A percentile compares a stretch with the other conserved stretches of the same genome.
Evolutionary conservation across 2,329 filamentous ascomycete species (phyloP).

Genomic region (Didymella glomerata): DNA sequence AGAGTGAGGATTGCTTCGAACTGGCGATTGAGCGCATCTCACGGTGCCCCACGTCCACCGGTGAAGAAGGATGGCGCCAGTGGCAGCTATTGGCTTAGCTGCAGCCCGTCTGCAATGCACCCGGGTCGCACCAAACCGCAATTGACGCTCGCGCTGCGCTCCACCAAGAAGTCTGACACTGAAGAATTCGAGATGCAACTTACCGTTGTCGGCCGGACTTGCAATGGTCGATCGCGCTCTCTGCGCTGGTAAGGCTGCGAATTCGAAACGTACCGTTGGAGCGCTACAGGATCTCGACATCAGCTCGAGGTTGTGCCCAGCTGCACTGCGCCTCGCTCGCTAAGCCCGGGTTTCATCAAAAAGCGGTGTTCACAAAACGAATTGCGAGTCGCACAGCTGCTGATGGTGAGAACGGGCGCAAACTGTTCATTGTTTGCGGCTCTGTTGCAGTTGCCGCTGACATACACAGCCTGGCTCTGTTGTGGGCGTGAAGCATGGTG

Average conservation of each 20-base stretch:
- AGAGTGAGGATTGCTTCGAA: slow-evolving; percentile 36
- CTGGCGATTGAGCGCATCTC: slow-evolving; percentile 38
- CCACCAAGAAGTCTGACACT: slow-evolving; percentile 31
- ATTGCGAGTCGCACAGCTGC: slow-evolving; percentile 30
- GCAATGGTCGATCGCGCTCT: slow-evolving; percentile 13
- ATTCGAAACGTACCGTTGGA: slow-evolving; percentile 17
- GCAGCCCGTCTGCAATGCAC: slow-evolving; percentile 42
- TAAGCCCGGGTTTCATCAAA: slow-evolving; percentile 33
- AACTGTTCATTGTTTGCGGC: slow-evolving; percentile 38
- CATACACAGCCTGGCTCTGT: slow-evolving; percentile 28
- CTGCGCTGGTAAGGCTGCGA: slow-evolving; percentile 12
- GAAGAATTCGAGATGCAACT: slow-evolving; percentile 23
- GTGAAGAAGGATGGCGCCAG: slow-evolving; percentile 40
- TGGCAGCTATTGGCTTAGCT: slow-evolving; percentile 47
- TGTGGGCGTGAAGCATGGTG: slow-evolving; percentile 23
- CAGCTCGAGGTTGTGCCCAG: slow-evolving; percentile 32
- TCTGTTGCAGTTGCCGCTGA: slow-evolving; percentile 36
- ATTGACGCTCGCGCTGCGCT: slow-evolving; percentile 33
- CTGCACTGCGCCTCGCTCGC: slow-evolving; percentile 48
- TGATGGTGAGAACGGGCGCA: slow-evolving; percentile 16
- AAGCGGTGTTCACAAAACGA: slow-evolving; percentile 30
- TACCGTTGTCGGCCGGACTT: slow-evolving; percentile 19
- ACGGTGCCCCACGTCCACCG: slow-evolving; percentile 49
- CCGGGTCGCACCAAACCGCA: slow-evolving; percentile 43
- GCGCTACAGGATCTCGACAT: slow-evolving; percentile 9